Percentiles rank a stretch among this genome's conserved stretches.
Conservation (phyloP, 169 alveolate species). For the Eimeria maxima region DNA sequence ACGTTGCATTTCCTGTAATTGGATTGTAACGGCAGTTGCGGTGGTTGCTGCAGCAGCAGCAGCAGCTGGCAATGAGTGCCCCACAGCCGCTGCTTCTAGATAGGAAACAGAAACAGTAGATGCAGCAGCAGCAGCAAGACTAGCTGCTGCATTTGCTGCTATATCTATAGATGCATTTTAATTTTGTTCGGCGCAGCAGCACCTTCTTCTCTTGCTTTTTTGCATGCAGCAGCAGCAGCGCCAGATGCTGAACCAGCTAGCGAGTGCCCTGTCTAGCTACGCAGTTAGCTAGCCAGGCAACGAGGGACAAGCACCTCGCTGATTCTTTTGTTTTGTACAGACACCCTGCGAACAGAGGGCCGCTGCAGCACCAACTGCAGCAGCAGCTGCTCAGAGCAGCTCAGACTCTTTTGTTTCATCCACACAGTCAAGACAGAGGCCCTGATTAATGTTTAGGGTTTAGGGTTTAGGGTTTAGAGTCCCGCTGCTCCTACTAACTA, state of each 20-base stretch:
- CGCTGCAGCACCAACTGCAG: too few relatives aligned
- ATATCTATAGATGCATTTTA: neutral
- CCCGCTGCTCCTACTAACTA: neutral
- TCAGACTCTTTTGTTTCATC: neutral
- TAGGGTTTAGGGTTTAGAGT: slow-evolving; percentile 31
- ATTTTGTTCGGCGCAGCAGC: neutral
- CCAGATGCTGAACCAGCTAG: neutral
- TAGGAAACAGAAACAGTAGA: neutral
- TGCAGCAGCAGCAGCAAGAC: neutral
- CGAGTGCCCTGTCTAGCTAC: neutral
- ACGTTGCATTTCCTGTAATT: neutral
- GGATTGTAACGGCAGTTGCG: neutral
- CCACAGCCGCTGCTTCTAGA: neutral
- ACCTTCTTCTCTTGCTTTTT: too few relatives aligned
- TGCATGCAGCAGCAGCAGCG: neutral
- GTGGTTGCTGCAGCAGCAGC: neutral
- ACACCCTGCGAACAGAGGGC: neutral
- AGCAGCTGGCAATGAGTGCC: neutral
- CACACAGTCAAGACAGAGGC: neutral
- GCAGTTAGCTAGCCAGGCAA: neutral
- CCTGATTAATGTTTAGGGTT: neutral
- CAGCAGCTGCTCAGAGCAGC: slow-evolving; percentile 2
- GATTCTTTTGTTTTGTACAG: neutral
- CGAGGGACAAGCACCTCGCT: neutral
- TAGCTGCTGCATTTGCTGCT: slow-evolving; percentile 8